Evolutionary conservation across 2,329 filamentous ascomycete genomes (phyloP).

Genomic region (Didymella arachidicola): DNA sequence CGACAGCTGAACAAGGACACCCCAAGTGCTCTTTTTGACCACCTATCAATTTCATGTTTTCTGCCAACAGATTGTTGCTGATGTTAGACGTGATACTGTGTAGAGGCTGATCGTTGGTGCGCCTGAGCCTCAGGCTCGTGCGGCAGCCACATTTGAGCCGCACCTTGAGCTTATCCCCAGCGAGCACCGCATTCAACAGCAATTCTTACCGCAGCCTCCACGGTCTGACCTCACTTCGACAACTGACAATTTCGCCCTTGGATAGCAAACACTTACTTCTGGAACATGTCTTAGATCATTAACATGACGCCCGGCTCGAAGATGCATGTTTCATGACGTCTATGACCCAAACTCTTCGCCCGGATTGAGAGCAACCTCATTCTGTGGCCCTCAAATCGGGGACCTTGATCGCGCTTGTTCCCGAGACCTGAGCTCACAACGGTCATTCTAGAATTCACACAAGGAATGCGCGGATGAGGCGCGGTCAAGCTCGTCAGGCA

Average conservation of each 20-base stretch:
- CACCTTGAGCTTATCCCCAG: constrained; percentile 5
- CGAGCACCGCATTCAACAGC: neutral
- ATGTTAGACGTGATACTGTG: constrained; percentile 7
- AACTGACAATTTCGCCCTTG: neutral
- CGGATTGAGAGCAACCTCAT: constrained; percentile 9
- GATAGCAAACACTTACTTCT: neutral
- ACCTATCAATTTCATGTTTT: constrained; percentile 8
- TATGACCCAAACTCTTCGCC: constrained; percentile 6
- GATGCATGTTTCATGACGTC: constrained; percentile 15
- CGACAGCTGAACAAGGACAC: neutral
- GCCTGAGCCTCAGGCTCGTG: constrained; percentile 7
- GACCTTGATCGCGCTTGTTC: constrained; percentile 19
- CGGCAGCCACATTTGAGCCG: constrained; percentile 16
- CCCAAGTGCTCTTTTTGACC: neutral
- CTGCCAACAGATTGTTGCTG: constrained; percentile 15
- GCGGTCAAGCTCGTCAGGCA: constrained; percentile 4
- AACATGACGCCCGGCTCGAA: constrained; percentile 3
- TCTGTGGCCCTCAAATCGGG: constrained; percentile 14
- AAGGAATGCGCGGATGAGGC: constrained; percentile 15
- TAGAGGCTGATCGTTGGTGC: constrained; percentile 3
- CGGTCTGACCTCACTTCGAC: neutral
- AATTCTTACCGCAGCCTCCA: neutral
- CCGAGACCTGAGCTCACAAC: constrained; percentile 4
- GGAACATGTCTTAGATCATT: constrained; percentile 6
- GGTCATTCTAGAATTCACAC: constrained; percentile 9